These are phyloP conservation scores for Suillus weaverae DNA, from an alignment of 768 basidiomycete species.

Conservation along the genomic window DNA sequence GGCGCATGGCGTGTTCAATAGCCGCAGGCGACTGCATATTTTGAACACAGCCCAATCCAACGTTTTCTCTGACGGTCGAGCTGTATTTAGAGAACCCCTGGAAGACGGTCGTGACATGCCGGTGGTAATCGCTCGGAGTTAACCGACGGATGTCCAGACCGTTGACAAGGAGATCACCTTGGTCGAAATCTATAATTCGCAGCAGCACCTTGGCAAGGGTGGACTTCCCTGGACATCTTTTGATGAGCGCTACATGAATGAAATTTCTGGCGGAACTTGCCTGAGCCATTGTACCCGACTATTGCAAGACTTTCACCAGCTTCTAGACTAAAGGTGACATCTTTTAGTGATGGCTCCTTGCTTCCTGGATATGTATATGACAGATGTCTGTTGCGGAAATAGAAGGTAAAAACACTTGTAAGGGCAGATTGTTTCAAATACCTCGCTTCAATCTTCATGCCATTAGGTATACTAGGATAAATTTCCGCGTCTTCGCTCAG, in stretches of 20 bases:
- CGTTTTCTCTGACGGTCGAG: constrained; percentile 76
- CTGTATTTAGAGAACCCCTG: constrained; percentile 85
- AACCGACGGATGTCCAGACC: constrained; percentile 64
- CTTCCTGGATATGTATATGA: constrained; percentile 83
- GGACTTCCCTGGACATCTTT: constrained; percentile 65
- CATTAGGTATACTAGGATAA: constrained; percentile 50
- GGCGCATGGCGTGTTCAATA: constrained; percentile 62
- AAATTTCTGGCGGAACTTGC: constrained; percentile 38
- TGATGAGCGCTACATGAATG: constrained; percentile 8
- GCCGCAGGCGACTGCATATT: constrained; percentile 56
- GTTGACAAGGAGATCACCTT: constrained; percentile 70
- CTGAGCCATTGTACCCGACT: constrained; percentile 84
- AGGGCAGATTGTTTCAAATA: constrained; percentile 32
- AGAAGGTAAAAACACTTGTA: constrained; percentile 11
- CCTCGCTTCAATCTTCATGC: constrained; percentile 74
- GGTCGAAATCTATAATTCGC: constrained; percentile 74
- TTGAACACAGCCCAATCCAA: constrained; percentile 78
- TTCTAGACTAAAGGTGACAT: constrained; percentile 68
- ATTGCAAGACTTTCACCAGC: constrained; percentile 83
- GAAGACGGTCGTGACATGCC: constrained; percentile 76
- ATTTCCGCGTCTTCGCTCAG: constrained; percentile 47
- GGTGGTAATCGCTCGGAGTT: constrained; percentile 70
- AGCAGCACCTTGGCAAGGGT: constrained; percentile 82
- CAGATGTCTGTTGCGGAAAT: constrained; percentile 44
- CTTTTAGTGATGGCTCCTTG: constrained; percentile 61